Evolutionary conservation across 768 basidiomycete genomes (phyloP).

Genomic region (Tricholoma saponaceum): DNA sequence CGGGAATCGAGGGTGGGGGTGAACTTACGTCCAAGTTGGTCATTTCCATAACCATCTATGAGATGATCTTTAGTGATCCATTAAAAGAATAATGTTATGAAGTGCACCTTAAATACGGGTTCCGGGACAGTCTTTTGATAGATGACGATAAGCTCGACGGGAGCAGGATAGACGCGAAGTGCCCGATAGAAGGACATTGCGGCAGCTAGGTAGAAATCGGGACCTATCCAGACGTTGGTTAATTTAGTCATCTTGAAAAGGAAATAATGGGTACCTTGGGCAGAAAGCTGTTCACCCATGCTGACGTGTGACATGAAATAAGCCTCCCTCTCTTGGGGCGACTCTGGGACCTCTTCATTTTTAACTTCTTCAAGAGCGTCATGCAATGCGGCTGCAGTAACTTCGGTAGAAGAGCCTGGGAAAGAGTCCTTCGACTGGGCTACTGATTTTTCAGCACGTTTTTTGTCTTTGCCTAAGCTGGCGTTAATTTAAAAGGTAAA

Average conservation of each 20-base stretch:
- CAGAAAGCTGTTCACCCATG: conserved; percentile 79
- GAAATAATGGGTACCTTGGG: conserved; percentile 54
- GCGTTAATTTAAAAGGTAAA: conserved; percentile 12
- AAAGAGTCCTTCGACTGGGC: conserved; percentile 41
- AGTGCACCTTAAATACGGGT: conserved; percentile 66
- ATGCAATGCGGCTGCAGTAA: conserved; percentile 51
- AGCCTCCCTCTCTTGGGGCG: conserved; percentile 75
- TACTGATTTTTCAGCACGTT: conserved; percentile 72
- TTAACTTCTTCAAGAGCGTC: conserved; percentile 65
- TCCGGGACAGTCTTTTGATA: conserved; percentile 89
- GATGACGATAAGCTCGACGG: conserved; percentile 91
- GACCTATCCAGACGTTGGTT: conserved; percentile 46
- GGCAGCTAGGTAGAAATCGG: conserved; percentile 70
- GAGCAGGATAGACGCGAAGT: conserved; percentile 90
- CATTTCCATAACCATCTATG: conserved; percentile 73
- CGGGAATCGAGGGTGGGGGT: conserved; percentile 28
- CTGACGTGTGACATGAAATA: conserved; percentile 92
- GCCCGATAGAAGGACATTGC: conserved; percentile 92
- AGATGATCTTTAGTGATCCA: background rate
- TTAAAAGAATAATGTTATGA: conserved; percentile 10
- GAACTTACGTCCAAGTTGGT: conserved; percentile 87
- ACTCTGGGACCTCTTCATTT: conserved; percentile 60
- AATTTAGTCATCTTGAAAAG: background rate
- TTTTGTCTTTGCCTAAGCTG: conserved; percentile 84
- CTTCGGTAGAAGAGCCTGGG: conserved; percentile 20